Evolutionary conservation across 2,329 filamentous ascomycete genomes (phyloP).

Genomic region (Colletotrichum cereale): DNA sequence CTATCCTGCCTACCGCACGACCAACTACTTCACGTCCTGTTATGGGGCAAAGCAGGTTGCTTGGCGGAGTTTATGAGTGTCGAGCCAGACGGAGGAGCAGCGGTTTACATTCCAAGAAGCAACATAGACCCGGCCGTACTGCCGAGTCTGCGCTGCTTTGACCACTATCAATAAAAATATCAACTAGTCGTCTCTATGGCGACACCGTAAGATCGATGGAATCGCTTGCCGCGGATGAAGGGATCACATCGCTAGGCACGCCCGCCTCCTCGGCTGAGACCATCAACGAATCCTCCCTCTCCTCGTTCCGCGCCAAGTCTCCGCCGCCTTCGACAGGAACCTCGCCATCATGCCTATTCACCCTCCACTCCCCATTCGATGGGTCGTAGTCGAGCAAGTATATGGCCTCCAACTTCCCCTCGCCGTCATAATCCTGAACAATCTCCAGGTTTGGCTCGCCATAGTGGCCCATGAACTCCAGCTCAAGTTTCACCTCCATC

Average conservation of each 20-base stretch:
- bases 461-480: conserved; percentile 63
- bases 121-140: neutral
- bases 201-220: conserved; percentile 9
- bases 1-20: no score
- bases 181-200: neutral
- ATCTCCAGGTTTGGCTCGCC: conserved; percentile 55
- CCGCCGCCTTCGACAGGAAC: neutral
- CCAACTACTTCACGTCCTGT: no score
- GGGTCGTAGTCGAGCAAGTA: conserved; percentile 50
- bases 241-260: neutral
- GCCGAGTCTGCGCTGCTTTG: neutral
- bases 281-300: conserved; percentile 10
- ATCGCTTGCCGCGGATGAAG: conserved; percentile 4
- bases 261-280: conserved; percentile 14
- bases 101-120: neutral
- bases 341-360: neutral
- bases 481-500: conserved; percentile 50
- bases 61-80: no score
- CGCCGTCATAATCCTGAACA: conserved; percentile 38
- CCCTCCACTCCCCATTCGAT: conserved; percentile 45
- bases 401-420: conserved; percentile 26
- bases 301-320: neutral
- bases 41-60: no score
- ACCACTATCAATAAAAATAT: neutral
- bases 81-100: no score